Conservation (phyloP, 352 stramenopile species). For the Phytophthora lateralis region DNA sequence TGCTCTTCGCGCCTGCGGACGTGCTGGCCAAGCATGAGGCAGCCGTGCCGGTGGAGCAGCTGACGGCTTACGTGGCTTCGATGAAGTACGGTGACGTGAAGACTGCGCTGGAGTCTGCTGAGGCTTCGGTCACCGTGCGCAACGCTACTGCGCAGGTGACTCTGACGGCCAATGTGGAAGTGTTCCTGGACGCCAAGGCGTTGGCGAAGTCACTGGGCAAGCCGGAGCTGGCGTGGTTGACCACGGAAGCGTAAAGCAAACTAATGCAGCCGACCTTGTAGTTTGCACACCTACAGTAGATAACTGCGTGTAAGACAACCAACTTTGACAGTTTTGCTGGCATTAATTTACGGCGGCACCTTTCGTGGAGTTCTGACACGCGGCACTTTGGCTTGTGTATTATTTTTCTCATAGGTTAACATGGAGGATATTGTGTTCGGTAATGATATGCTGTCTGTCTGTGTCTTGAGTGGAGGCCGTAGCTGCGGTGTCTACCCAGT, state of each 20-base stretch:
- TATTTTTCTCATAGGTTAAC: slow-evolving; percentile 43
- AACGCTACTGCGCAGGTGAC: slow-evolving; percentile 48
- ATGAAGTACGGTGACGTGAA: slow-evolving; percentile 88
- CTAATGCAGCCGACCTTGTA: slow-evolving; percentile 2
- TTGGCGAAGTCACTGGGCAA: slow-evolving; percentile 48
- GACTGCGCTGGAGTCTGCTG: slow-evolving; percentile 39
- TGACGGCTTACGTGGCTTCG: slow-evolving; percentile 69
- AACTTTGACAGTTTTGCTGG: background rate
- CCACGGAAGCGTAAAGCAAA: slow-evolving; percentile 27
- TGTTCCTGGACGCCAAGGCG: slow-evolving; percentile 81
- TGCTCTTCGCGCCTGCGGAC: slow-evolving; percentile 67
- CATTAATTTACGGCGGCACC: no score
- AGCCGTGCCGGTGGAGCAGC: slow-evolving; percentile 47
- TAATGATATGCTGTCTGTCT: slow-evolving; percentile 29
- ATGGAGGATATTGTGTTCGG: slow-evolving; percentile 25
- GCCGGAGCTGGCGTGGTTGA: slow-evolving; percentile 56
- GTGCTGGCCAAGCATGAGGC: slow-evolving; percentile 52
- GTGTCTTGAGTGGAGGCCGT: slow-evolving; percentile 1
- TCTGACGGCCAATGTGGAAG: slow-evolving; percentile 60
- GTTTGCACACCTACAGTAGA: slow-evolving; percentile 5
- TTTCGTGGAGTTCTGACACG: slow-evolving; percentile 15
- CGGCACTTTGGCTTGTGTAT: slow-evolving; percentile 27
- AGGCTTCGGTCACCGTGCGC: slow-evolving; percentile 49
- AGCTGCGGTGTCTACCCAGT: background rate
- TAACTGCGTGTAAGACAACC: slow-evolving; percentile 21